Base-by-base conservation (phyloP, 176 grass and related monocot genomes). In the Aegilops longissima region DNA sequence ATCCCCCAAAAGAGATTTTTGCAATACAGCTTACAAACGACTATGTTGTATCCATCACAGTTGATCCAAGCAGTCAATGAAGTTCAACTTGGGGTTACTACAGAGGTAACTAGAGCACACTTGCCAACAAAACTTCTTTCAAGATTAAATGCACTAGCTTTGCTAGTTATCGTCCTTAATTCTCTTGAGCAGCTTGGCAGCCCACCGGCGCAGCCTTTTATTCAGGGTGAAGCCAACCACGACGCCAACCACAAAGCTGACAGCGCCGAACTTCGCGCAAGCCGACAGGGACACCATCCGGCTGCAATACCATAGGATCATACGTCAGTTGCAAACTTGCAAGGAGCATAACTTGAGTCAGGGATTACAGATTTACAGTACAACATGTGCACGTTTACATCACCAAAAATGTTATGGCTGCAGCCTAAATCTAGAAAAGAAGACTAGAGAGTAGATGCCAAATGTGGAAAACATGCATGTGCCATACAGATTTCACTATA, bases 141-240 rank as follows among this genome's bases (percentile, higher is more conserved):
- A 5, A 73, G 12, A 42, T n/a, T 21, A 59, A 75, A 36, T 59
- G 13, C 31, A 47, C 44, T 77, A 90, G 23, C 35, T 72, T 20
- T 21, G 71, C 39, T 73, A 74, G 23, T 86, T 54, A 24, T 94
- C 90, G 2, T 97, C 95, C 78, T 90, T 97, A 29, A 97, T 90
- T 82, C 84, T 82, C 82, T 94, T 97, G n/a, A 97, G 86, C 40
- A 92, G 40, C 38, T 66, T 94, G 20, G 86, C 23, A 33, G 92
- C 94, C 94, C 87, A 97, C 25, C 69, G 64, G 64, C 94, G 91
- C 24, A 94, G 34, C 61, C 88, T 79, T 70, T 59, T 92, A 73
- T 97, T 97, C n/a, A 97, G 86, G 2, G 85, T 91, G 69, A 97
- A 94, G 5, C 92, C 92, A 54, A 91, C 95, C 52, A 91, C 67